A percentile compares a stretch with the other conserved stretches of the same genome.
These are phyloP conservation scores for Berkeleyomyces rouxiae DNA, from an alignment of 2,329 filamentous ascomycete species.

Conservation along the genomic window DNA sequence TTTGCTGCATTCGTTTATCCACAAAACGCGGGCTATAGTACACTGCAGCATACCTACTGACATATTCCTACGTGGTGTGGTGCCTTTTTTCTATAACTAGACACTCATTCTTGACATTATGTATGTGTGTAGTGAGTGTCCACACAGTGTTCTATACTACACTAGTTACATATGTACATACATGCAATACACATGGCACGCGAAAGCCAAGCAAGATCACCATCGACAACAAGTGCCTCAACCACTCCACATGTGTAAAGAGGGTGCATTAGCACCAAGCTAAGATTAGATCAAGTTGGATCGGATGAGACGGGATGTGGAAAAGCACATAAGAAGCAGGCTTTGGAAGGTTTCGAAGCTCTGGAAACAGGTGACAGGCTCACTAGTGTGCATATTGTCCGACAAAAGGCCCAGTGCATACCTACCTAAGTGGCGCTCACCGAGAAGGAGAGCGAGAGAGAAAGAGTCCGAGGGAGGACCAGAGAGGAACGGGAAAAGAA, in stretches of 20 bases:
- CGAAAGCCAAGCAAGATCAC: neutral
- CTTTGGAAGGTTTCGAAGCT: neutral
- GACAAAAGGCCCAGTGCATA: neutral
- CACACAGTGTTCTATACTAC: too few species aligned
- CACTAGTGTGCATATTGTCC: constrained; percentile 1
- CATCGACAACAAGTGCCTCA: neutral
- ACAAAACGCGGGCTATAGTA: neutral
- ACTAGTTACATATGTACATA: too few species aligned
- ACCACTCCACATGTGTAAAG: neutral
- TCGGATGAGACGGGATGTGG: neutral
- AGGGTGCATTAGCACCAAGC: neutral
- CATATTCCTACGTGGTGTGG: neutral
- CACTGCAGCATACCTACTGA: neutral
- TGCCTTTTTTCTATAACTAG: neutral
- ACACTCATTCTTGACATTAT: neutral
- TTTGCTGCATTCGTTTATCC: neutral
- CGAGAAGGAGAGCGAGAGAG: neutral
- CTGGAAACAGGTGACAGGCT: neutral
- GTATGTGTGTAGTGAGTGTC: neutral
- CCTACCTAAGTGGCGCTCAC: neutral
- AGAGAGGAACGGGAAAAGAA: neutral
- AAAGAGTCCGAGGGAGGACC: neutral
- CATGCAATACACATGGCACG: neutral
- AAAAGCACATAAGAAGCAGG: neutral
- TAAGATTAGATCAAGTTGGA: neutral